Conservation (phyloP, 2,329 filamentous ascomycete species). For the Fusarium penzigii region DNA sequence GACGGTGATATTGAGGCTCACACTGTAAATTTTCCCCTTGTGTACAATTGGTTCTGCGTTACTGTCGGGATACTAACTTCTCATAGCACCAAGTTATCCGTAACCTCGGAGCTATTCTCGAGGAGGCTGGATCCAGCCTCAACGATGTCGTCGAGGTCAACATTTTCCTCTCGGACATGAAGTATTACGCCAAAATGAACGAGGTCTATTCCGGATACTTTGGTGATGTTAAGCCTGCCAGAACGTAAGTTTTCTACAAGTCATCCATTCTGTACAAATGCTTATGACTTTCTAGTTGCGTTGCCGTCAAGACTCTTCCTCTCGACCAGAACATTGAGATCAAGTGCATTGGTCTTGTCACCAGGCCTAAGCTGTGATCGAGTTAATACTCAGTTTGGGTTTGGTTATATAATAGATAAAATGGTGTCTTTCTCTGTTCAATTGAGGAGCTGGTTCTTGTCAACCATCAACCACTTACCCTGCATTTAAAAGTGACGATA, state of each 20-base stretch:
- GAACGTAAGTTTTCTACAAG: constrained; percentile 28
- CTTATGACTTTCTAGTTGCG: constrained; percentile 24
- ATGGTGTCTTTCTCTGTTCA: background rate
- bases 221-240: constrained; percentile 44
- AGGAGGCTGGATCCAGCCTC: constrained; percentile 65
- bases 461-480: too few species aligned
- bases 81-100: constrained; percentile 59
- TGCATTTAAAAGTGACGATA: too few species aligned
- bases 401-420: background rate
- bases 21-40: constrained; percentile 43
- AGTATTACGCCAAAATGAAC: constrained; percentile 73
- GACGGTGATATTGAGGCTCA: constrained; percentile 67
- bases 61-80: background rate
- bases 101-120: constrained; percentile 68
- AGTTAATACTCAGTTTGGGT: background rate
- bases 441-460: too few species aligned
- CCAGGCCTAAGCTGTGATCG: constrained; percentile 19
- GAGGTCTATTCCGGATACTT: constrained; percentile 71
- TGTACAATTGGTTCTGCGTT: too few species aligned
- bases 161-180: constrained; percentile 73
- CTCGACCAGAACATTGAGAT: constrained; percentile 33
- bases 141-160: constrained; percentile 69
- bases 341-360: constrained; percentile 28
- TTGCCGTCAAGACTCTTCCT: constrained; percentile 34
- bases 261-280: background rate